phyloP scores from a whole-genome alignment of 2,329 filamentous ascomycete species.

The Xylaria digitata region DNA sequence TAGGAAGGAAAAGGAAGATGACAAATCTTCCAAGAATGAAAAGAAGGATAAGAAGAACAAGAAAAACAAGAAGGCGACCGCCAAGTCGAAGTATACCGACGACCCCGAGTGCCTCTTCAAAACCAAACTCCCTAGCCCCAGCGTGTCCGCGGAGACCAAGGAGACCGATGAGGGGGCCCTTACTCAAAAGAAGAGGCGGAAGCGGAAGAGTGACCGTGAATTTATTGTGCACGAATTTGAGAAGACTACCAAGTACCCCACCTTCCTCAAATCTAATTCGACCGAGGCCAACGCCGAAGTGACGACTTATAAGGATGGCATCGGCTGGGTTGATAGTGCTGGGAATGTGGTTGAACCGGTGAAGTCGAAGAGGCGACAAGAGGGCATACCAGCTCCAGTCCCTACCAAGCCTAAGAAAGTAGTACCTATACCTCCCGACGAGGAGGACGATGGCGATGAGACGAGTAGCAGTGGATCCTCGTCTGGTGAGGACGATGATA shows the following conservation, averaged over 20 bases:
- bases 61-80: slow-evolving; percentile 65
- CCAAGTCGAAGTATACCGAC: slow-evolving; percentile 83
- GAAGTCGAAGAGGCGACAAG: slow-evolving; percentile 53
- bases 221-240: slow-evolving; percentile 89
- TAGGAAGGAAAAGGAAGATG: slow-evolving; percentile 57
- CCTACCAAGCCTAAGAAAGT: slow-evolving; percentile 31
- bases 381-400: slow-evolving; percentile 44
- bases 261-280: slow-evolving; percentile 75
- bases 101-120: slow-evolving; percentile 87
- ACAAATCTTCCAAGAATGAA: slow-evolving; percentile 50
- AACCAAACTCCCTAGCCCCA: slow-evolving; percentile 72
- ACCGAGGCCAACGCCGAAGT: slow-evolving; percentile 57
- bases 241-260: slow-evolving; percentile 83
- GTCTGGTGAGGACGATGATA: slow-evolving; percentile 48
- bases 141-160: slow-evolving; percentile 58
- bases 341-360: slow-evolving; percentile 78
- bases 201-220: slow-evolving; percentile 67
- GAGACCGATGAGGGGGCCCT: slow-evolving; percentile 54
- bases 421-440: slow-evolving; percentile 31
- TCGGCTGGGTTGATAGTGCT: slow-evolving; percentile 86
- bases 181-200: slow-evolving; percentile 69
- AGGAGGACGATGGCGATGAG: slow-evolving; percentile 47
- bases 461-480: slow-evolving; percentile 55
- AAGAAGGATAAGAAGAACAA: slow-evolving; percentile 64
- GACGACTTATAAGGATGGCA: slow-evolving; percentile 81